Conservation (phyloP, 805 yeast species). For the Candida parachauliodes region DNA sequence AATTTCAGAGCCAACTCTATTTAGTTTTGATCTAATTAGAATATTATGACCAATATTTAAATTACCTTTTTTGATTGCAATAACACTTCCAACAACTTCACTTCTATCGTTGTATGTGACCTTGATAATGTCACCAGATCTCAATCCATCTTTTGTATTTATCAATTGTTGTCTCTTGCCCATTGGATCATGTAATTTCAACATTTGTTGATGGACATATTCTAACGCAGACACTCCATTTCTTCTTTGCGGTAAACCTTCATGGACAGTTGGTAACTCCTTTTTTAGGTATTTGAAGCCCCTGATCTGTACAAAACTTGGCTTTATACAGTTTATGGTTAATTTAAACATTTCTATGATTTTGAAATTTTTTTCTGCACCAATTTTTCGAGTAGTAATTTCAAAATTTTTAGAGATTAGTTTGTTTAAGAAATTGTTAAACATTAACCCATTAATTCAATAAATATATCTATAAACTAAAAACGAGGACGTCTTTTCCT, state of each 20-base stretch:
- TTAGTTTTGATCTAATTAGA: constrained; percentile 76
- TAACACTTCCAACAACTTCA: constrained; percentile 71
- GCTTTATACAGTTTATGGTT: background rate
- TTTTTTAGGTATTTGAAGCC: constrained; percentile 16
- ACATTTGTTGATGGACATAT: constrained; percentile 49
- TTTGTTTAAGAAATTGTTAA: no score
- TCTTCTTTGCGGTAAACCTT: constrained; percentile 49
- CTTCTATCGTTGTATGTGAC: constrained; percentile 68
- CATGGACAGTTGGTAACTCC: constrained; percentile 37
- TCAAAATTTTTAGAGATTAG: no score
- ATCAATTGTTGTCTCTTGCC: constrained; percentile 43
- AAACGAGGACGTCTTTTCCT: constrained; percentile 53
- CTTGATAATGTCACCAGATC: constrained; percentile 80
- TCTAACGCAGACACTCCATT: constrained; percentile 43
- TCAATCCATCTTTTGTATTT: constrained; percentile 37
- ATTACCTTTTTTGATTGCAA: constrained; percentile 63
- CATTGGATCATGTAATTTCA: constrained; percentile 61
- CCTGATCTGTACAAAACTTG: constrained; percentile 12
- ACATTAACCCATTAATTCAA: no score
- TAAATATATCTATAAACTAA: no score
- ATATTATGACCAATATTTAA: constrained; percentile 69
- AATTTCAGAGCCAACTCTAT: constrained; percentile 81
- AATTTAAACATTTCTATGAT: constrained; percentile 1
- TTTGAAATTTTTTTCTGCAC: background rate
- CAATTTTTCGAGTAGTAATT: no score